Conservation (phyloP, 2,329 filamentous ascomycete species). For the Calonectria fujianensis region DNA sequence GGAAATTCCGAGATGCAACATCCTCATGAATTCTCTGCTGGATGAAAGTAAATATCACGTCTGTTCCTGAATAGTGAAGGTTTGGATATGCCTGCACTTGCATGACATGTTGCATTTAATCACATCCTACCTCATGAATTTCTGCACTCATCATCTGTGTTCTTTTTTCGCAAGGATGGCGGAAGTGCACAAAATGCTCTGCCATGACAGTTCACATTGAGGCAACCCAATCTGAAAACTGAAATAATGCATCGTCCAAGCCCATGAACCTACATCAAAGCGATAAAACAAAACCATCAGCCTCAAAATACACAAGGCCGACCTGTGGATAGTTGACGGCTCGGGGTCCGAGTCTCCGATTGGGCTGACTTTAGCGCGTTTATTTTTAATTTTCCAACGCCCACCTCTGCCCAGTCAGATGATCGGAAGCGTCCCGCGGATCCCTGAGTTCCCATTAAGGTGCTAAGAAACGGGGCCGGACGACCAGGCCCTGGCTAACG, state of each 20-base stretch:
- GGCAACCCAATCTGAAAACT: neutral
- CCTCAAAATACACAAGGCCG: neutral
- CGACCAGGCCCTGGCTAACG: conserved; percentile 5
- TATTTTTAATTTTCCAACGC: conserved; percentile 15
- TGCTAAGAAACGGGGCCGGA: conserved; percentile 2
- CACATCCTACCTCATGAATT: neutral
- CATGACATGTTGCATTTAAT: neutral
- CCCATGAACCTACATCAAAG: neutral
- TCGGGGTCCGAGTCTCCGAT: conserved; percentile 3
- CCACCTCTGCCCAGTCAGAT: neutral
- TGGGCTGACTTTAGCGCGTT: conserved; percentile 1
- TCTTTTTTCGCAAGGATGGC: neutral
- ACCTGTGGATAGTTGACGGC: neutral
- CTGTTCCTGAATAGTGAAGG: neutral
- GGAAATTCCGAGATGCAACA: neutral
- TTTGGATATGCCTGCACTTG: neutral
- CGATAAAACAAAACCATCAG: neutral
- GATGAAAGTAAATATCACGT: neutral
- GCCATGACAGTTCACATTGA: neutral
- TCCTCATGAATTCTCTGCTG: neutral
- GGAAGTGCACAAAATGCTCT: neutral
- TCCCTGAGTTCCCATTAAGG: conserved; percentile 8
- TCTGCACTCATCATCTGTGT: neutral
- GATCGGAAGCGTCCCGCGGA: conserved; percentile 8
- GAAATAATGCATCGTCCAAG: neutral